phyloP scores from a whole-genome alignment of 2,329 filamentous ascomycete species.

The Clonostachys byssicola region DNA sequence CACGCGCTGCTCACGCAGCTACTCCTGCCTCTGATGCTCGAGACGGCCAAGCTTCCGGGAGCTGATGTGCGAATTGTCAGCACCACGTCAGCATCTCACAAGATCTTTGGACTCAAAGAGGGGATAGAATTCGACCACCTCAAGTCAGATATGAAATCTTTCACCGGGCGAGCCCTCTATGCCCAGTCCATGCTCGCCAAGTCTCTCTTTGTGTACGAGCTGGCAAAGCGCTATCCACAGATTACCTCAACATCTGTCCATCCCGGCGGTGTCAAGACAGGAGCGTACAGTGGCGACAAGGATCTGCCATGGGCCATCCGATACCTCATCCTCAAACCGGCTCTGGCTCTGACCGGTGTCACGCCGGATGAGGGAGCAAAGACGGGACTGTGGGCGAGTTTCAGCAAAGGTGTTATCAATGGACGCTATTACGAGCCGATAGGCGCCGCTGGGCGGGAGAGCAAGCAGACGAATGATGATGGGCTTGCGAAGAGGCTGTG shows the following conservation, averaged over 20 bases:
- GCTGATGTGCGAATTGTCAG: background rate
- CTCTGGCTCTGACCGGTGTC: background rate
- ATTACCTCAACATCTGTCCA: slow-evolving; percentile 10
- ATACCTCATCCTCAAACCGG: background rate
- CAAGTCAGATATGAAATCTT: slow-evolving; percentile 4
- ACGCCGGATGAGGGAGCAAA: background rate
- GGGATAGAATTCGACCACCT: slow-evolving; percentile 13
- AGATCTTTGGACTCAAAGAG: background rate
- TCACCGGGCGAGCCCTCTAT: slow-evolving; percentile 5
- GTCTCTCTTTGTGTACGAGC: slow-evolving; percentile 10
- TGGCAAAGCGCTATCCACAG: slow-evolving; percentile 9
- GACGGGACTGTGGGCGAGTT: slow-evolving; percentile 31
- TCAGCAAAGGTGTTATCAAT: slow-evolving; percentile 12
- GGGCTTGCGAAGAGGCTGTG: slow-evolving; percentile 10
- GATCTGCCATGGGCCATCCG: slow-evolving; percentile 2
- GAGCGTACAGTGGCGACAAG: background rate
- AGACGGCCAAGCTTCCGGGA: slow-evolving; percentile 9
- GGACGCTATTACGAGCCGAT: slow-evolving; percentile 27
- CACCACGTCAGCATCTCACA: background rate
- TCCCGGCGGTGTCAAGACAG: slow-evolving; percentile 9
- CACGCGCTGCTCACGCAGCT: slow-evolving; percentile 35
- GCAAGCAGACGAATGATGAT: slow-evolving; percentile 3
- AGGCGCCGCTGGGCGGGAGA: slow-evolving; percentile 10
- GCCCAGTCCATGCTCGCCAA: slow-evolving; percentile 16
- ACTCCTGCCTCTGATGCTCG: slow-evolving; percentile 15